These are phyloP conservation scores for Viola pubescens DNA, from an alignment of 441 rosid genomes.

Conservation along the genomic window DNA sequence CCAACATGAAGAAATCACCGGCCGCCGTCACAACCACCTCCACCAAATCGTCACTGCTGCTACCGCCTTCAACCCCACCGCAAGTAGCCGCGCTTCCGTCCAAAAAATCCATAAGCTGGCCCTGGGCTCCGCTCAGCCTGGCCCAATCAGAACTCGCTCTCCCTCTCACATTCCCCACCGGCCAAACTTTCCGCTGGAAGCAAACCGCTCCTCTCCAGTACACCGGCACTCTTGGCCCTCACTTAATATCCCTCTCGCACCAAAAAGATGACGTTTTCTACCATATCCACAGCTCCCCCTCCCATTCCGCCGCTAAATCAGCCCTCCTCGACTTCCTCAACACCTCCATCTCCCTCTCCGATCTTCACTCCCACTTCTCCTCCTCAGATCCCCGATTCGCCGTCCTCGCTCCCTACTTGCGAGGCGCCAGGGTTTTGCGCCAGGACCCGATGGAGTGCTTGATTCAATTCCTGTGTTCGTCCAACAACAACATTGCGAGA, in stretches of 20 bases:
- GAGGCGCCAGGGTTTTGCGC: conserved; percentile 81
- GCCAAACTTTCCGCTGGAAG: conserved; percentile 97
- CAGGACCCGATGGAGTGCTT: conserved; percentile 88
- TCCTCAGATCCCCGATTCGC: conserved; percentile 55
- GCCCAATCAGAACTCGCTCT: conserved; percentile 53
- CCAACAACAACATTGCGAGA: conserved; percentile 77
- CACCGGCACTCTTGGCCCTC: conserved; percentile 76
- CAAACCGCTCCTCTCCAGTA: conserved; percentile 61
- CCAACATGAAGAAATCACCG: conserved; percentile 49
- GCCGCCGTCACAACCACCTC: conserved; percentile 16
- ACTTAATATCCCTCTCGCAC: conserved; percentile 68
- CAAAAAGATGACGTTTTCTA: conserved; percentile 43
- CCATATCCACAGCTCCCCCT: conserved; percentile 42
- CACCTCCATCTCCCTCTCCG: conserved; percentile 37
- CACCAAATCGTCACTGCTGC: conserved; percentile 20
- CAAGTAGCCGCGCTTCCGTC: conserved; percentile 15
- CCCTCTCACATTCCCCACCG: conserved; percentile 86
- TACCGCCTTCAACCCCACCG: conserved; percentile 31
- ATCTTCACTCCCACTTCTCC: conserved; percentile 66
- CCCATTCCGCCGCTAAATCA: conserved; percentile 38
- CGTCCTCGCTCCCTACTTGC: conserved; percentile 44
- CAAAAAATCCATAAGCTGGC: not conserved
- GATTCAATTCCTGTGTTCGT: conserved; percentile 80
- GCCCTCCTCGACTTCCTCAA: conserved; percentile 81
- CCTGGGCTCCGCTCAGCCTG: conserved; percentile 54